phyloP scores from a whole-genome alignment of 257 asterid genomes.

The Lavandula angustifolia region DNA sequence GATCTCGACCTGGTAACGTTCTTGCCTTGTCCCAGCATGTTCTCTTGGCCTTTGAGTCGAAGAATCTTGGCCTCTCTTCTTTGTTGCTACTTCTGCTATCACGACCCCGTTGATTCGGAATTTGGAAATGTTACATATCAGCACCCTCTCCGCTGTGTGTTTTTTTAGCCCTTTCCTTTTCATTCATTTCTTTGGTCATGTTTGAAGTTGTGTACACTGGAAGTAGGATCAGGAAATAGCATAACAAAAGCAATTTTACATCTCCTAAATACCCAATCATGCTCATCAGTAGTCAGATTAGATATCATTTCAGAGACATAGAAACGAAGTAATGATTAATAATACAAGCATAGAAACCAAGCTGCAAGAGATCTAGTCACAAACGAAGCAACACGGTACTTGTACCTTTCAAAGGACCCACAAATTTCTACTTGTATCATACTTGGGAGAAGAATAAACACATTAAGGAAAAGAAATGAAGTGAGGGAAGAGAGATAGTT shows the following conservation, averaged over 20 bases:
- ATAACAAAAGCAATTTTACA: neutral
- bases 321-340: neutral
- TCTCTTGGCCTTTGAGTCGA: slow-evolving; percentile 51
- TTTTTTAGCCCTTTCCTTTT: neutral
- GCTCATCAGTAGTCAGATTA: slow-evolving; percentile 14
- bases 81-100: slow-evolving; percentile 32
- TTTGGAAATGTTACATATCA: slow-evolving; percentile 20
- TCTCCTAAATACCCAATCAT: neutral
- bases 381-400: neutral
- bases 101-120: slow-evolving; percentile 20
- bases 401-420: neutral
- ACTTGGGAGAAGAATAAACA: neutral
- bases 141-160: slow-evolving; percentile 13
- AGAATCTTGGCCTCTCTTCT: slow-evolving; percentile 55
- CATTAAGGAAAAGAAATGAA: neutral
- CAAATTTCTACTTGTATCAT: too few species aligned
- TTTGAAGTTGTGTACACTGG: neutral
- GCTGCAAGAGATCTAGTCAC: neutral
- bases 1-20: slow-evolving; percentile 66
- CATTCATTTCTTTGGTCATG: neutral
- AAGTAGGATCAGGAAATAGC: neutral
- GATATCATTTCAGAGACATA: neutral
- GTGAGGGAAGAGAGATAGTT: slow-evolving; percentile 9
- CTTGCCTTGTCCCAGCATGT: slow-evolving; percentile 78
- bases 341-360: neutral